These are phyloP conservation scores for Cyclostephanos tholiformis DNA, from an alignment of 108 stramenopile genomes.

Conservation along the genomic window DNA sequence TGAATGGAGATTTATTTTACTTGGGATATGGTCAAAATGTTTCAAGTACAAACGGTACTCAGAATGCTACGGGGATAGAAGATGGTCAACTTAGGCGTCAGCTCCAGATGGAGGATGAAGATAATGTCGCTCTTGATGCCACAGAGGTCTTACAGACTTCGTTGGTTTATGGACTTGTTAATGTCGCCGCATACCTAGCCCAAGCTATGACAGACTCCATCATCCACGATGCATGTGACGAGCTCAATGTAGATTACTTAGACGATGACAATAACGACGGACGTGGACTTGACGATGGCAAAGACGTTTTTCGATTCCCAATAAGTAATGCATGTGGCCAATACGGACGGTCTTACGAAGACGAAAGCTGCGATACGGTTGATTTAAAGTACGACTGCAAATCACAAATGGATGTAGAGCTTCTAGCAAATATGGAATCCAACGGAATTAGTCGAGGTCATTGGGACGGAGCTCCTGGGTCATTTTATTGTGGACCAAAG, in stretches of 20 bases:
- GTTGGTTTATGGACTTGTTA: constrained; percentile 49
- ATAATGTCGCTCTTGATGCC: background rate
- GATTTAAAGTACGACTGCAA: constrained; percentile 39
- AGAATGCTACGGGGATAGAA: constrained; percentile 4
- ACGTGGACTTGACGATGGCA: constrained; percentile 42
- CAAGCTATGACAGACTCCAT: constrained; percentile 61
- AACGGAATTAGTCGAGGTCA: constrained; percentile 23
- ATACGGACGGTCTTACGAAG: constrained; percentile 31
- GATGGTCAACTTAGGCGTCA: background rate
- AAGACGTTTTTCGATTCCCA: constrained; percentile 39
- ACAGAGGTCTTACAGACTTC: constrained; percentile 13
- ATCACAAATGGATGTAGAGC: constrained; percentile 26
- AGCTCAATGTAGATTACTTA: constrained; percentile 43
- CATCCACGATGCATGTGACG: constrained; percentile 54
- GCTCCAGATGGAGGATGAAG: background rate
- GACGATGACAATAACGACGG: constrained; percentile 29
- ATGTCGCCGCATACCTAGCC: constrained; percentile 52
- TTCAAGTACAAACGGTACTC: background rate
- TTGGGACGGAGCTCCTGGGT: constrained; percentile 40
- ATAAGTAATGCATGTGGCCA: constrained; percentile 49
- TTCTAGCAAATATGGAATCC: constrained; percentile 33
- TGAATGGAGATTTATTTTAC: constrained; percentile 38
- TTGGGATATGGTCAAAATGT: constrained; percentile 27
- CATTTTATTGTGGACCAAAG: constrained; percentile 50
- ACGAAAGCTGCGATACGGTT: constrained; percentile 18